These are phyloP conservation scores for Beauveria pseudobassiana DNA, from an alignment of 2,329 filamentous ascomycete species.

Conservation along the genomic window DNA sequence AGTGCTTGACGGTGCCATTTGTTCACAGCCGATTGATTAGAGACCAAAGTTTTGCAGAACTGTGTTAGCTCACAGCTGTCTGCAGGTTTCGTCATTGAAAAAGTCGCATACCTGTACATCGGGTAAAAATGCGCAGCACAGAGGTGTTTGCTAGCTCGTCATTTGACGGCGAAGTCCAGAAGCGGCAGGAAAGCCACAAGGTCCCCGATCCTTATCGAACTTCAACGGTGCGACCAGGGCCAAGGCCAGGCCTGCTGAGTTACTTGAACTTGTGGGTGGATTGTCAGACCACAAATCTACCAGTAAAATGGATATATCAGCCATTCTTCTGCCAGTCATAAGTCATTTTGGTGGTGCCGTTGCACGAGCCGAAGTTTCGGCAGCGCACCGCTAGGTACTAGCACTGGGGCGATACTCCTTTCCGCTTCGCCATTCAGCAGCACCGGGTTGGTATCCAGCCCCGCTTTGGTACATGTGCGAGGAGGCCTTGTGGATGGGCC, in stretches of 20 bases:
- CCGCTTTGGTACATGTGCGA: not conserved
- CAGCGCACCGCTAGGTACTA: not conserved
- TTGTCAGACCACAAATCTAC: constrained; percentile 2
- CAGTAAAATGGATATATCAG: not conserved
- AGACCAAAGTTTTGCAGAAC: not conserved
- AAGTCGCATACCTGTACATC: not conserved
- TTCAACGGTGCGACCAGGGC: constrained; percentile 7
- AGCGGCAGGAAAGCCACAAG: not conserved
- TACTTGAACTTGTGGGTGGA: not conserved
- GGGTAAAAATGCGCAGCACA: not conserved
- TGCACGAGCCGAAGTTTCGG: constrained; percentile 10
- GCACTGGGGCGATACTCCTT: not conserved
- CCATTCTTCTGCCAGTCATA: constrained; percentile 4
- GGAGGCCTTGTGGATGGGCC: not conserved
- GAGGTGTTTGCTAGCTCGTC: not conserved
- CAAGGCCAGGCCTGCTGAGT: not conserved
- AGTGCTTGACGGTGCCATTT: not conserved
- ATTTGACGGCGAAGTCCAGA: not conserved
- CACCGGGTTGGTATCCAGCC: not conserved
- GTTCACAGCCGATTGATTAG: too few species aligned
- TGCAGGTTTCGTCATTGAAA: not conserved
- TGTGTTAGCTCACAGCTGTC: not conserved
- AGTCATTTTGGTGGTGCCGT: not conserved
- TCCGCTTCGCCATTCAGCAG: not conserved
- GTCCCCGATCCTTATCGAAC: constrained; percentile 9